phyloP scores from a whole-genome alignment of 2,329 filamentous ascomycete species.

The Coniochaeta sp. region DNA sequence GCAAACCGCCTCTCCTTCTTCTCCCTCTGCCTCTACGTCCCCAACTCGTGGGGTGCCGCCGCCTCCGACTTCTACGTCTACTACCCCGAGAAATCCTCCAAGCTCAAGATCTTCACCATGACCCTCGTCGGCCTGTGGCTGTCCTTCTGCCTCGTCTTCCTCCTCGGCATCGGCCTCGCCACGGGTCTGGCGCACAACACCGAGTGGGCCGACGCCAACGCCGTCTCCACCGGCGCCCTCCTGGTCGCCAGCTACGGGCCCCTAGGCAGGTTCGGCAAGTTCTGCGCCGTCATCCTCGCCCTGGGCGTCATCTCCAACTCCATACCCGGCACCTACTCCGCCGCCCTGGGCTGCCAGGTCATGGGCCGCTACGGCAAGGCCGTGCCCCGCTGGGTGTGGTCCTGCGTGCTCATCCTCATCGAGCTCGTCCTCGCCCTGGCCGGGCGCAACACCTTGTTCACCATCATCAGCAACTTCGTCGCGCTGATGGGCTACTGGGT shows the following conservation, averaged over 20 bases:
- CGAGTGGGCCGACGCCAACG: constrained; percentile 51
- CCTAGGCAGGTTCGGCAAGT: constrained; percentile 56
- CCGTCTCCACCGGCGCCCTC: constrained; percentile 53
- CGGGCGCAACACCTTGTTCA: constrained; percentile 51
- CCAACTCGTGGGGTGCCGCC: constrained; percentile 55
- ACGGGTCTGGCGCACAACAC: constrained; percentile 45
- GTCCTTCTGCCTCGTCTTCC: constrained; percentile 54
- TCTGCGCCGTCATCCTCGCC: constrained; percentile 58
- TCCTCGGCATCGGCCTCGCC: constrained; percentile 55
- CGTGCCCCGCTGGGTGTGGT: constrained; percentile 59
- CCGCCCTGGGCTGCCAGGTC: constrained; percentile 62
- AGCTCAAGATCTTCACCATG: constrained; percentile 40
- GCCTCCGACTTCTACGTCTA: constrained; percentile 62
- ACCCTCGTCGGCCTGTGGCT: constrained; percentile 46
- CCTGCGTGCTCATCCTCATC: constrained; percentile 52
- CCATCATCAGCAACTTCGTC: constrained; percentile 63
- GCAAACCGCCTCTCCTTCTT: constrained; percentile 62
- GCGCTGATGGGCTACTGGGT: constrained; percentile 68
- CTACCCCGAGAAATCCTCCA: constrained; percentile 19
- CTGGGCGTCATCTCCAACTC: constrained; percentile 60
- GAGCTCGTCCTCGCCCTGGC: constrained; percentile 60
- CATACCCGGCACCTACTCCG: constrained; percentile 56
- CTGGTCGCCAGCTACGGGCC: constrained; percentile 55
- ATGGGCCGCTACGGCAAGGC: constrained; percentile 49
- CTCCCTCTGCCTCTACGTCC: constrained; percentile 57